These are phyloP conservation scores for Erodium maritimum DNA, from an alignment of 345 rosid species.

Conservation along the genomic window DNA sequence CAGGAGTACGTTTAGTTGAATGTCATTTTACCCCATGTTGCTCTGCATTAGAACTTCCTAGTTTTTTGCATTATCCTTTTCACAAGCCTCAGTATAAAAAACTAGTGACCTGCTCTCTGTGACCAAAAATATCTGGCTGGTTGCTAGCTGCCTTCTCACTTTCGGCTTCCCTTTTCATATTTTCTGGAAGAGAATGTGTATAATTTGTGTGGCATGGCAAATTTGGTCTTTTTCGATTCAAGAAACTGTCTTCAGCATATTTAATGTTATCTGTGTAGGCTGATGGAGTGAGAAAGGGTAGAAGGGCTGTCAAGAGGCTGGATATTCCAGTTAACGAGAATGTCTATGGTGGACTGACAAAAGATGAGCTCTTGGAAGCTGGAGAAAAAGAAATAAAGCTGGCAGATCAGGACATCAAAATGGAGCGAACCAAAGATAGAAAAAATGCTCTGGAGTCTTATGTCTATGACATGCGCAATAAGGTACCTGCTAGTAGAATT, in stretches of 20 bases:
- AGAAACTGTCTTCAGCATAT: background rate
- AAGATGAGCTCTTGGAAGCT: slow-evolving; percentile 32
- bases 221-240: background rate
- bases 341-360: slow-evolving; percentile 30
- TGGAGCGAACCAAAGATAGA: slow-evolving; percentile 43
- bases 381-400: slow-evolving; percentile 34
- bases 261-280: slow-evolving; percentile 18
- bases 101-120: background rate
- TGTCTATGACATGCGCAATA: slow-evolving; percentile 52
- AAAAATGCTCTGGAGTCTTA: slow-evolving; percentile 53
- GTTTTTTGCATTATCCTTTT: background rate
- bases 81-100: background rate
- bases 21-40: background rate
- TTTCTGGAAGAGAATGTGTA: background rate
- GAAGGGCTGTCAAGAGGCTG: slow-evolving; percentile 21
- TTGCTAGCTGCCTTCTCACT: background rate
- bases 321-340: slow-evolving; percentile 33
- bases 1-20: background rate
- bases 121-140: background rate
- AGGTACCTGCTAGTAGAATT: slow-evolving; percentile 18
- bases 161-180: background rate
- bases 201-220: background rate
- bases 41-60: background rate
- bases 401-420: slow-evolving; percentile 33
- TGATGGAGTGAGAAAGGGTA: slow-evolving; percentile 17